Evolutionary conservation across 345 rosid species (phyloP).

Genomic region (Chamaenerion angustifolium): DNA sequence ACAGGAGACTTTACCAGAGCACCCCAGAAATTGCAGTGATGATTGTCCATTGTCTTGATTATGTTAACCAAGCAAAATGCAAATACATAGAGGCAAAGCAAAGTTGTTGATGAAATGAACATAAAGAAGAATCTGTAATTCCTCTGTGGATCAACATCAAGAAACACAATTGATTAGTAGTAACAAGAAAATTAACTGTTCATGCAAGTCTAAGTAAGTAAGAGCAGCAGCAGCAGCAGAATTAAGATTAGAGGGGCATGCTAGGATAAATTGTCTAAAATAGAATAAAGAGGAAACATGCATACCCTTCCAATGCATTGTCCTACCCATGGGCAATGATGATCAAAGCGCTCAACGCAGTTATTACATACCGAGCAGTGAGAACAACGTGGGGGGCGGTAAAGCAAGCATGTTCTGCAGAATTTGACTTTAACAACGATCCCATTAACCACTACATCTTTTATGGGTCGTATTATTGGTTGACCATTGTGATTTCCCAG

Average conservation of each 20-base stretch:
- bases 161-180: no score
- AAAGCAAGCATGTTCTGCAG: conserved; percentile 84
- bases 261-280: no score
- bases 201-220: no score
- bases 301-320: conserved; percentile 86
- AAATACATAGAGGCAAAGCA: conserved; percentile 71
- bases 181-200: no score
- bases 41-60: no score
- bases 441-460: conserved; percentile 63
- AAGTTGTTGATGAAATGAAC: conserved; percentile 80
- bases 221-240: no score
- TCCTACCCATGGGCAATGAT: conserved; percentile 99
- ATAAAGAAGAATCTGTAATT: conserved; percentile 91
- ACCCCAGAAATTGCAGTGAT: conserved; percentile 40
- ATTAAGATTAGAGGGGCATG: no score
- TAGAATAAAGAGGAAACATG: no score
- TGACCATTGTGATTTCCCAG: conserved; percentile 23
- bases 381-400: conserved; percentile 88
- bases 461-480: conserved; percentile 44
- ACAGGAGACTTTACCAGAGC: conserved; percentile 61
- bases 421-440: conserved; percentile 56
- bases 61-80: conserved; percentile 68
- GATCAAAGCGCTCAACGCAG: conserved; percentile 90
- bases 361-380: conserved; percentile 92
- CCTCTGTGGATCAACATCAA: conserved; percentile 32